Conservation (phyloP, 225 moss, liverwort and hornwort species). For the Sphagnum tenellum region DNA sequence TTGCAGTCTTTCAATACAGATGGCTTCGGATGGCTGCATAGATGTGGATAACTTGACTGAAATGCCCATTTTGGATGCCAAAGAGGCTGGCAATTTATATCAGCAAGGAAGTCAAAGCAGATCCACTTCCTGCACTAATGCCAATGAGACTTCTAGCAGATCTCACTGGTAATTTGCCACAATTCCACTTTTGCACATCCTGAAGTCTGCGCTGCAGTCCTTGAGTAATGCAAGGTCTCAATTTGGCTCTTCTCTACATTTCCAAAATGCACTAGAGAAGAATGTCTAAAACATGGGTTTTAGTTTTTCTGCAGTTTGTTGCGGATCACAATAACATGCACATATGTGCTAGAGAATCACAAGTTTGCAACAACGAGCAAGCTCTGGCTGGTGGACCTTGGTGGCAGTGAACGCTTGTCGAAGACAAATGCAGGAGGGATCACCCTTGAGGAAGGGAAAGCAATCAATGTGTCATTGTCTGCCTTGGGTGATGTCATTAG, state of each 20-base stretch:
- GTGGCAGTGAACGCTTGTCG: constrained; percentile 54
- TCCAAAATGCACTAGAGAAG: too few species aligned
- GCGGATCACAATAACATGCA: constrained; percentile 42
- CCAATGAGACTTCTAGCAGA: constrained; percentile 51
- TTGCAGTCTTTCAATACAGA: constrained; percentile 20
- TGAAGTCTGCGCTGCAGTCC: too few species aligned
- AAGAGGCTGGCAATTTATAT: constrained; percentile 36
- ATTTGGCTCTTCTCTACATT: too few species aligned
- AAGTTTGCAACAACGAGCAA: constrained; percentile 28
- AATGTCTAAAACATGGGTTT: too few species aligned
- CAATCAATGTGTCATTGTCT: constrained; percentile 57
- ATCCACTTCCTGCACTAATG: constrained; percentile 54
- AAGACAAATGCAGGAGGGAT: constrained; percentile 56
- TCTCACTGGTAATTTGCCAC: constrained; percentile 29
- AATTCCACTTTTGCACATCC: too few species aligned
- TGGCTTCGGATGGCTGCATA: constrained; percentile 50
- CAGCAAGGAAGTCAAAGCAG: constrained; percentile 39
- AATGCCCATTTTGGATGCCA: constrained; percentile 33
- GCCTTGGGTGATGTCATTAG: constrained; percentile 60
- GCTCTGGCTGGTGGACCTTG: constrained; percentile 56
- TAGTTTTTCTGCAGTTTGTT: constrained; percentile 23
- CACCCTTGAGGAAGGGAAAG: constrained; percentile 55
- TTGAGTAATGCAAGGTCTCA: too few species aligned
- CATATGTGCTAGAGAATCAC: constrained; percentile 26
- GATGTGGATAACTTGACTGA: constrained; percentile 56